Evolutionary conservation across 176 grass and related monocot species (phyloP), one percentile per base, ranked within the genome.

Genomic region (Paspalum notatum): DNA sequence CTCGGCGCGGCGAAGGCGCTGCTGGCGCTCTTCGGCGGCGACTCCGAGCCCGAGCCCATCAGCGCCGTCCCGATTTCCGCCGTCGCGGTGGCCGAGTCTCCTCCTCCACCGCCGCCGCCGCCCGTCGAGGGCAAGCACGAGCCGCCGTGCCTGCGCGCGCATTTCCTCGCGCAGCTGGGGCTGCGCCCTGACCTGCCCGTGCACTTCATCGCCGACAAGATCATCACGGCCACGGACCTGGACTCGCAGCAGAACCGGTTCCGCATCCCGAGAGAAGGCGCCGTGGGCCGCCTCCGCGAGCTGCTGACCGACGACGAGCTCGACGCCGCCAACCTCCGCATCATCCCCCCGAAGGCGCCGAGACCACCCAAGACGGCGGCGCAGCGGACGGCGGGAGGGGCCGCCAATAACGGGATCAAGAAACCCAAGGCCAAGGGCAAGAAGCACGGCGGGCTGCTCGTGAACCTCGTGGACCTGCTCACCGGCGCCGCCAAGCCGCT

Each of bases 221-320:
- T 4, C n/a, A 4, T 87, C 15, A 76, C 71, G 32, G 0, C 0
- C 27, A 75, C 71, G n/a, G 78, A 87, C 45, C 49, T 87, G 52
- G 21, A 69, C 62, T 5, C 26, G 71, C 84, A 76, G 43, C 78
- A 82, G 78, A 86, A 75, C 84, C 77, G 84, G 42, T 67, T 86
- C 77, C 69, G 60, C 77, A 8, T 86, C 70, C 84, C 84, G 14
- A 17, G 0, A 4, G 61, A 27, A 4, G 44, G 53, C 54, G 78
- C 42, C 24, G 2, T 12, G 1, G 5, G 6, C 21, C 18, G 1
- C 44, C 71, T 87, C 85, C 71, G 17, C 62, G 7, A 62, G 15
- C 15, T 87, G 11, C 62, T 87, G 44, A 42, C 12, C 16, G 21
- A 5, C 3, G n/a, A 25, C 52, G 71, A 87, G 84, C 70, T 74